Conservation (phyloP, 2,329 filamentous ascomycete genomes). For the Phoma herbarum region DNA sequence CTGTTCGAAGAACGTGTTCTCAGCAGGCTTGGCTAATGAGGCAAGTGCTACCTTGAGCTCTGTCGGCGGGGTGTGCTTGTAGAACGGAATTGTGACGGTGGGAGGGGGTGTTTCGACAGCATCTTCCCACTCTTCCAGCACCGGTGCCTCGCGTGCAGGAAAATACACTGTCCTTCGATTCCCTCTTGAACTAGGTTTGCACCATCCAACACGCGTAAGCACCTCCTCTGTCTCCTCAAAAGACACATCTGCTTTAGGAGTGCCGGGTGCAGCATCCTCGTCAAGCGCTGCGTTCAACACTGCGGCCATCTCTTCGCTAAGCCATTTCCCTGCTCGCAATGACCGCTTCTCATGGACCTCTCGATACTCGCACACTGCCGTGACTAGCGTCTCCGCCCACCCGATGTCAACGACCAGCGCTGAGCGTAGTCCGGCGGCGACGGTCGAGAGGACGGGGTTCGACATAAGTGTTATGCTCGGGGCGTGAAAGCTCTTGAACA, state of each 20-base stretch:
- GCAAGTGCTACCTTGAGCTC: constrained; percentile 73
- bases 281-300: constrained; percentile 62
- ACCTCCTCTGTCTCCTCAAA: constrained; percentile 88
- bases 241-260: constrained; percentile 41
- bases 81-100: constrained; percentile 46
- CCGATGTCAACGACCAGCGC: constrained; percentile 89
- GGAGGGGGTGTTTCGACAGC: constrained; percentile 47
- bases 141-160: constrained; percentile 47
- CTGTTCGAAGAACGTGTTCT: constrained; percentile 75
- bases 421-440: constrained; percentile 85
- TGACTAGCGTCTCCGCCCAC: constrained; percentile 89
- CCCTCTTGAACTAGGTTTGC: constrained; percentile 52
- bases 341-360: constrained; percentile 77
- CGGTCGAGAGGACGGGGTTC: constrained; percentile 74
- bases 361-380: constrained; percentile 88
- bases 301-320: constrained; percentile 75
- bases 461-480: constrained; percentile 84
- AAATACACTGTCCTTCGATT: constrained; percentile 47
- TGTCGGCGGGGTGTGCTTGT: constrained; percentile 50
- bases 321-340: constrained; percentile 74
- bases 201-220: constrained; percentile 80
- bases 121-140: constrained; percentile 56
- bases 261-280: constrained; percentile 36
- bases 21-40: constrained; percentile 75
- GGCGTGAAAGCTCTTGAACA: constrained; percentile 83